A percentile compares a stretch with the other conserved stretches of the same genome.
phyloP scores from a whole-genome alignment of 2,329 filamentous ascomycete genomes.

The Ophiognomonia clavigignenti-juglandacearum region DNA sequence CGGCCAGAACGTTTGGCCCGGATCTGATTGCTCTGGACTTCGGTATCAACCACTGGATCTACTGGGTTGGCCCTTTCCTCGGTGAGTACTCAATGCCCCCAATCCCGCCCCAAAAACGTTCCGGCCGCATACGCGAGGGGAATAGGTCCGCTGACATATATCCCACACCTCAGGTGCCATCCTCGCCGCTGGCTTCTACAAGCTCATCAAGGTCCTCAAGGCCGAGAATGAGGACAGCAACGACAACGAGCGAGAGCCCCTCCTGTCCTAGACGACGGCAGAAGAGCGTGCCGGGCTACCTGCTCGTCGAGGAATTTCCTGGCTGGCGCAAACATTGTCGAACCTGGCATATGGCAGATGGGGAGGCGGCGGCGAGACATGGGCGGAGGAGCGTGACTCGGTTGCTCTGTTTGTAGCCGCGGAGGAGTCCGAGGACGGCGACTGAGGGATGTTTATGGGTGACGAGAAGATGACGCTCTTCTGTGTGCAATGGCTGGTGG shows the following conservation, averaged over 20 bases:
- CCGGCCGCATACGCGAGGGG: no score
- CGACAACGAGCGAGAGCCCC: conserved; percentile 9
- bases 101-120: neutral
- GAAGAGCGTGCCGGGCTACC: neutral
- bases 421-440: neutral
- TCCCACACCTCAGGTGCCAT: conserved; percentile 2
- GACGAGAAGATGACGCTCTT: neutral
- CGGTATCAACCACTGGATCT: conserved; percentile 43
- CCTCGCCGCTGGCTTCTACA: conserved; percentile 32
- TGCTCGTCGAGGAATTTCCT: neutral
- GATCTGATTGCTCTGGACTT: conserved; percentile 35
- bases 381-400: neutral
- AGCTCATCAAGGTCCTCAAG: conserved; percentile 41
- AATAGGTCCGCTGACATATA: no score
- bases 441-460: neutral
- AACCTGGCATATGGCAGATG: neutral
- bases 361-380: neutral
- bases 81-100: conserved; percentile 39
- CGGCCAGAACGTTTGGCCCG: conserved; percentile 42
- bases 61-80: conserved; percentile 45
- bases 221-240: conserved; percentile 5
- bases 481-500: neutral
- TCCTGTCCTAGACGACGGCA: conserved; percentile 3
- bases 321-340: neutral
- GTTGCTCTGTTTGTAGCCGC: neutral